Percentiles rank a stretch among this genome's conserved stretches.
Conservation (phyloP, 2,329 filamentous ascomycete genomes). For the Trichophyton benhamiae region DNA sequence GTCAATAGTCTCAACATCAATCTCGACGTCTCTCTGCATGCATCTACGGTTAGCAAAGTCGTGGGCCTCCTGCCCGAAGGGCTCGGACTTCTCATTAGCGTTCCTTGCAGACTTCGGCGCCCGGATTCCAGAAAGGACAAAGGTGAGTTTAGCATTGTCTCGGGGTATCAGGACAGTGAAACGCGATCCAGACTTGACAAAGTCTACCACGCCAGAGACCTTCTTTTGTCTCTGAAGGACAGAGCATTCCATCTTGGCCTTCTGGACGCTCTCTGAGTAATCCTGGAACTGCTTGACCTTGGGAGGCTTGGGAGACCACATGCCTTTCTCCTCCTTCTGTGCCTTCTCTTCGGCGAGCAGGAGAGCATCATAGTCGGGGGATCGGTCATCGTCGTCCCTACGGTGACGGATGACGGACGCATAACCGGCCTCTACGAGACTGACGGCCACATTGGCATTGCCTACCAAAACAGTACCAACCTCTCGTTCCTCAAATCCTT, state of each 20-base stretch:
- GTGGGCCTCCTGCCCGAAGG: slow-evolving; percentile 87
- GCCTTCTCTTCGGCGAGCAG: slow-evolving; percentile 43
- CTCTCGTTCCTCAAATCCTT: slow-evolving; percentile 87
- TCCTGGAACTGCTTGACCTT: slow-evolving; percentile 74
- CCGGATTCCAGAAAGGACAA: slow-evolving; percentile 86
- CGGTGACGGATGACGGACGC: slow-evolving; percentile 89
- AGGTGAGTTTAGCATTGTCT: slow-evolving; percentile 86
- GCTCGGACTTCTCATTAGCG: slow-evolving; percentile 69
- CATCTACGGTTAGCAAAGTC: slow-evolving; percentile 80
- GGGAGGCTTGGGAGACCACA: slow-evolving; percentile 84
- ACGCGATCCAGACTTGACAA: slow-evolving; percentile 90
- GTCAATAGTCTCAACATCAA: slow-evolving; percentile 88
- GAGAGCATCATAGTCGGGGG: slow-evolving; percentile 71
- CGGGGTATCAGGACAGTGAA: slow-evolving; percentile 87
- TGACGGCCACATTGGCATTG: slow-evolving; percentile 74
- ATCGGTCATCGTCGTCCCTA: slow-evolving; percentile 86
- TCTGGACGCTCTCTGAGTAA: slow-evolving; percentile 83
- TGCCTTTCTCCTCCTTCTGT: slow-evolving; percentile 79
- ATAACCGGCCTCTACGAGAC: slow-evolving; percentile 84
- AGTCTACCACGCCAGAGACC: slow-evolving; percentile 87
- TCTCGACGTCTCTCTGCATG: slow-evolving; percentile 89
- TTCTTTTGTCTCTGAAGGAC: slow-evolving; percentile 82
- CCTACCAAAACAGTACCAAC: slow-evolving; percentile 77
- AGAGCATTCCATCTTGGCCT: slow-evolving; percentile 86
- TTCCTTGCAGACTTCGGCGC: slow-evolving; percentile 77